Evolutionary conservation across 768 basidiomycete genomes (phyloP).

Genomic region (Psilocybe cyanescens): DNA sequence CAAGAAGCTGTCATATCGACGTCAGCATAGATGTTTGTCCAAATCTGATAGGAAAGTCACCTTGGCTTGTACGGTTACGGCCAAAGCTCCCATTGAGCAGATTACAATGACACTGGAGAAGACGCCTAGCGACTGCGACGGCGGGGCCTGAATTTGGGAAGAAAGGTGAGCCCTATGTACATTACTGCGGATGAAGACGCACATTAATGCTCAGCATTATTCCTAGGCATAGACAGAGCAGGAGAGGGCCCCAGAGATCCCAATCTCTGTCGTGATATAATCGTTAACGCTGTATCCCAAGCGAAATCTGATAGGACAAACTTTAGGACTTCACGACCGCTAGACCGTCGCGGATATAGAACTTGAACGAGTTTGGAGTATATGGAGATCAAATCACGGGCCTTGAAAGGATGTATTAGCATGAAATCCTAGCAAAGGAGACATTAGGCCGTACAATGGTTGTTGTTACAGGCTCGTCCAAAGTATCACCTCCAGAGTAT

Average conservation of each 20-base stretch:
- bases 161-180: not conserved
- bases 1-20: slow-evolving; percentile 57
- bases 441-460: slow-evolving; percentile 71
- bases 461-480: slow-evolving; percentile 88
- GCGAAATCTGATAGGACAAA: slow-evolving; percentile 30
- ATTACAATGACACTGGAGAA: slow-evolving; percentile 96
- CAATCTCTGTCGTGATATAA: slow-evolving; percentile 73
- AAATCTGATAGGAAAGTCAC: slow-evolving; percentile 38
- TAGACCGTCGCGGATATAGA: slow-evolving; percentile 79
- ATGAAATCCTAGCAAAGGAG: too few relatives aligned
- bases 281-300: not conserved
- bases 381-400: slow-evolving; percentile 87
- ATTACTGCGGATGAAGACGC: slow-evolving; percentile 20
- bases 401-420: slow-evolving; percentile 44
- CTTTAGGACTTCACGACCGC: slow-evolving; percentile 82
- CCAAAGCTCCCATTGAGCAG: slow-evolving; percentile 86
- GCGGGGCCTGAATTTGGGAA: slow-evolving; percentile 64
- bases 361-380: slow-evolving; percentile 94
- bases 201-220: slow-evolving; percentile 89
- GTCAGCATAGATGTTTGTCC: slow-evolving; percentile 3
- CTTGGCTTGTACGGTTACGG: slow-evolving; percentile 97
- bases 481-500: slow-evolving; percentile 83
- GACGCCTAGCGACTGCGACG: slow-evolving; percentile 80
- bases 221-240: slow-evolving; percentile 79
- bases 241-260: slow-evolving; percentile 97